Conservation (phyloP, 768 basidiomycete genomes). For the Rhodosporidiobolus sp. region DNA sequence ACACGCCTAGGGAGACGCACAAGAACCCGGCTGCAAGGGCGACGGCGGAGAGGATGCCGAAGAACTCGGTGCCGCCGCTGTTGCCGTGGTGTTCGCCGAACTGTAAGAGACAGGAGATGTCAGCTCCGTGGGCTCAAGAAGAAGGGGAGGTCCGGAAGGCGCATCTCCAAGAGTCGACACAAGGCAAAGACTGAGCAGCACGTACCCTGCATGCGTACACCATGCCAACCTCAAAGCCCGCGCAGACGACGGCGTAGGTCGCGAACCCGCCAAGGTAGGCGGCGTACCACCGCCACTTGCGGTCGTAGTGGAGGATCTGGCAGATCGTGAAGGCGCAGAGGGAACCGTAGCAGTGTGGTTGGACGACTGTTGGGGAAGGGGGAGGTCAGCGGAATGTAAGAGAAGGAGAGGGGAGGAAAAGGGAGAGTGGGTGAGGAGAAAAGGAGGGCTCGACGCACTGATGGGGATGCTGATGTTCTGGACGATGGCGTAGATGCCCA, state of each 20-base stretch:
- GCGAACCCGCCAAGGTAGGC: constrained; percentile 9
- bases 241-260: constrained; percentile 10
- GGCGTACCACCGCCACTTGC: constrained; percentile 2
- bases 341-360: constrained; percentile 32
- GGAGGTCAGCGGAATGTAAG: background rate
- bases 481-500: constrained; percentile 31
- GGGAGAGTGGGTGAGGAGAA: background rate
- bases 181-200: background rate
- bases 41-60: constrained; percentile 22
- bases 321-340: constrained; percentile 22
- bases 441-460: constrained; percentile 6
- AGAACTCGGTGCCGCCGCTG: constrained; percentile 14
- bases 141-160: no score
- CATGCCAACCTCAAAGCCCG: constrained; percentile 30
- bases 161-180: no score
- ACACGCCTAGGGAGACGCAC: no score
- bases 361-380: constrained; percentile 10
- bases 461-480: constrained; percentile 33
- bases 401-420: background rate
- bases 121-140: background rate
- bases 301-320: constrained; percentile 36
- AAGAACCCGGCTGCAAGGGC: constrained; percentile 25
- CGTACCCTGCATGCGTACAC: constrained; percentile 20
- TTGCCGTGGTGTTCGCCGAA: constrained; percentile 10
- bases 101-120: background rate